A percentile compares a stretch with the other conserved stretches of the same genome.
Evolutionary conservation across 164 flowering plant species (phyloP).

Genomic region (Malania oleifera): DNA sequence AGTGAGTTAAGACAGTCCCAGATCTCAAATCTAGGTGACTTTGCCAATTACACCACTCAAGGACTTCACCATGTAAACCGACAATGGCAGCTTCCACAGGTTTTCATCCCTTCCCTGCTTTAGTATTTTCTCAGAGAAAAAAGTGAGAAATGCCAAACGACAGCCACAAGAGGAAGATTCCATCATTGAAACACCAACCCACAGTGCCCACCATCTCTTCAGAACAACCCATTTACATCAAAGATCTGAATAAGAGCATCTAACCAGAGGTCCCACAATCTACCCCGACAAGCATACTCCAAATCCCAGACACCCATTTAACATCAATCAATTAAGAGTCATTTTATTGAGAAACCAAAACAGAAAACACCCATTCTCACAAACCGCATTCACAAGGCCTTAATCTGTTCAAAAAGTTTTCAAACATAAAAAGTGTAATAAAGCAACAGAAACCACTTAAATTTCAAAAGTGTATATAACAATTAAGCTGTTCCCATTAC

Average conservation of each 20-base stretch:
- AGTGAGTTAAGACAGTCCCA: neutral
- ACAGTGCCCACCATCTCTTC: constrained; percentile 16
- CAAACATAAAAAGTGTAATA: neutral
- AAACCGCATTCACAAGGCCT: constrained; percentile 6
- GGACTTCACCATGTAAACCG: constrained; percentile 2
- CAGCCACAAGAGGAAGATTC: constrained; percentile 34
- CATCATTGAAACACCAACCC: constrained; percentile 30
- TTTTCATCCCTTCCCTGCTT: constrained; percentile 8
- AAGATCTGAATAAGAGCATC: constrained; percentile 39
- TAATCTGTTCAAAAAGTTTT: neutral
- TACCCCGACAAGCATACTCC: constrained; percentile 14
- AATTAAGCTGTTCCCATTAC: constrained; percentile 23
- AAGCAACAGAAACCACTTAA: neutral
- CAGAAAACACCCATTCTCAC: constrained; percentile 7
- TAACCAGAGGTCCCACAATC: constrained; percentile 45
- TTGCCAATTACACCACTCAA: constrained; percentile 2
- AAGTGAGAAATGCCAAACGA: constrained; percentile 23
- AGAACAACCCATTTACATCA: constrained; percentile 25
- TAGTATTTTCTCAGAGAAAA: constrained; percentile 3
- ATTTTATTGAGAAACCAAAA: constrained; percentile 7
- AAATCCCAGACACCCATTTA: constrained; percentile 10
- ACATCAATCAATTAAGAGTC: constrained; percentile 7
- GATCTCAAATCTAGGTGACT: neutral
- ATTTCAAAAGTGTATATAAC: neutral
- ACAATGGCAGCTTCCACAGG: constrained; percentile 6